These are phyloP conservation scores for Sinapis alba DNA, from an alignment of 441 rosid species.

Conservation along the genomic window DNA sequence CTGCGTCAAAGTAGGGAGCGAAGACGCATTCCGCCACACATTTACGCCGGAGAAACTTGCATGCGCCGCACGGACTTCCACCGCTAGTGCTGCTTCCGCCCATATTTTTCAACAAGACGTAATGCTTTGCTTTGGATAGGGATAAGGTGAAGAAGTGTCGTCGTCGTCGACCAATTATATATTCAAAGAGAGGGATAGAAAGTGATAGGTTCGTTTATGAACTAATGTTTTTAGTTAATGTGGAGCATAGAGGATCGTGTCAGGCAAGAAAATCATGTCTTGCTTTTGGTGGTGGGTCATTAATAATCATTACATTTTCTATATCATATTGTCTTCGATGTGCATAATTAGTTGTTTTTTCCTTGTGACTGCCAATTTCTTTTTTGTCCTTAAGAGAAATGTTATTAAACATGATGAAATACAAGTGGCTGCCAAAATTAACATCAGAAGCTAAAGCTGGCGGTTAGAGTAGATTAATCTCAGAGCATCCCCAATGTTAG, in stretches of 20 bases:
- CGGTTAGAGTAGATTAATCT: no score
- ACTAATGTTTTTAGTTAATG: conserved; percentile 12
- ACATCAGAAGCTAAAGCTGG: no score
- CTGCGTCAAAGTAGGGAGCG: conserved; percentile 80
- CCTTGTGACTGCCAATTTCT: neutral
- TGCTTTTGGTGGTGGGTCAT: conserved; percentile 42
- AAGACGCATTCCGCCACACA: conserved; percentile 73
- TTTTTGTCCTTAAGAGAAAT: neutral
- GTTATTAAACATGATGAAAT: no score
- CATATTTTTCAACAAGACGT: conserved; percentile 29
- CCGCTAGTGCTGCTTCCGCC: conserved; percentile 34
- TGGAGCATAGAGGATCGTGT: conserved; percentile 38
- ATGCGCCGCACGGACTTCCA: conserved; percentile 82
- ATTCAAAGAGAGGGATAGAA: neutral
- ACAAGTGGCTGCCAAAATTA: neutral
- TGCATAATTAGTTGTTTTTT: neutral
- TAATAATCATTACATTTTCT: conserved; percentile 29
- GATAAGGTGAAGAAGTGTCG: conserved; percentile 4
- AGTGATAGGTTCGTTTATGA: neutral
- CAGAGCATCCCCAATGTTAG: no score
- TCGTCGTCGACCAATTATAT: conserved; percentile 20
- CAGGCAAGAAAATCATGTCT: conserved; percentile 36
- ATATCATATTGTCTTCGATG: neutral
- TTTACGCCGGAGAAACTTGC: conserved; percentile 74
- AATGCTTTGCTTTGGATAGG: neutral